Evolutionary conservation across 2,329 filamentous ascomycete genomes (phyloP).

Genomic region (Colletotrichum liriopes): DNA sequence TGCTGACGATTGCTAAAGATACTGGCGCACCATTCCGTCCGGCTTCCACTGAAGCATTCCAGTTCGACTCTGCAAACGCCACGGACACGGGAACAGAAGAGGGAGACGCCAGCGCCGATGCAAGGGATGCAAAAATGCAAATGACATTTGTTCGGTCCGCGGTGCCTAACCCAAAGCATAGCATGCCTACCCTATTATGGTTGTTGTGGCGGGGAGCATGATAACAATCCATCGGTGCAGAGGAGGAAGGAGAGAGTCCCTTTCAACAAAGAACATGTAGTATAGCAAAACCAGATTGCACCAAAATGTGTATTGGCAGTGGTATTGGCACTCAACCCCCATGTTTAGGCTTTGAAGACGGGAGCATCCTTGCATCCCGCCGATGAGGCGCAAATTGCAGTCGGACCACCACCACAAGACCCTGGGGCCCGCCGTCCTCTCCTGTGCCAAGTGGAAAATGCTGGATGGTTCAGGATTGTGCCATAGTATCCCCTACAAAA

Average conservation of each 20-base stretch:
- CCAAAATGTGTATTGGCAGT: background rate
- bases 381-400: constrained; percentile 27
- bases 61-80: constrained; percentile 9
- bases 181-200: background rate
- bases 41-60: constrained; percentile 4
- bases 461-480: background rate
- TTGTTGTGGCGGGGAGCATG: background rate
- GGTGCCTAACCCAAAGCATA: background rate
- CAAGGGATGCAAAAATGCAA: constrained; percentile 10
- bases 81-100: background rate
- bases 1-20: constrained; percentile 41
- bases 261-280: background rate
- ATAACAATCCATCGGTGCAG: background rate
- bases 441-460: background rate
- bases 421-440: constrained; percentile 4
- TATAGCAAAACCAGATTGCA: background rate
- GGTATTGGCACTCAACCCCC: background rate
- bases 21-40: constrained; percentile 1
- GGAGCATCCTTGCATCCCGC: constrained; percentile 26
- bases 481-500: background rate
- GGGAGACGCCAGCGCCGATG: background rate
- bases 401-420: constrained; percentile 30
- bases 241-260: background rate
- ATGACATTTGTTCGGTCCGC: constrained; percentile 7
- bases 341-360: constrained; percentile 3